These are phyloP conservation scores for Colletotrichum sp. DNA, from an alignment of 2,329 filamentous ascomycete genomes.

Conservation along the genomic window DNA sequence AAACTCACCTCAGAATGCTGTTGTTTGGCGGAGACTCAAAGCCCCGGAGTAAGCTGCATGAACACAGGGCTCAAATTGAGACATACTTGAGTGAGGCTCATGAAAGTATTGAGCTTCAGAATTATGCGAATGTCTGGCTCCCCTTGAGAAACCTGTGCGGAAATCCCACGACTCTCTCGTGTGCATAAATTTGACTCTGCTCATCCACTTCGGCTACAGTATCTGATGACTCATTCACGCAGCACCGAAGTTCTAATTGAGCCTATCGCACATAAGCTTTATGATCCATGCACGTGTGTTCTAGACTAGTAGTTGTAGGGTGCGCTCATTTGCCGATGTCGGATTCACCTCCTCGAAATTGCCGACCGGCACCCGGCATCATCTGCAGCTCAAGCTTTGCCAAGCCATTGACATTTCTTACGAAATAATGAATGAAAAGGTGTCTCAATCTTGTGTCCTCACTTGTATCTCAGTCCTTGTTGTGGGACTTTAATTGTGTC, in stretches of 20 bases:
- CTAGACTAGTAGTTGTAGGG: background rate
- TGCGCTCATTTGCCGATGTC: background rate
- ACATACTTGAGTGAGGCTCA: background rate
- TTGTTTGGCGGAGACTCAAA: background rate
- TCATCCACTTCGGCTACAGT: background rate
- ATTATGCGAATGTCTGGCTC: background rate
- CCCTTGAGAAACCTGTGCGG: background rate
- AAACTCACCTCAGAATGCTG: background rate
- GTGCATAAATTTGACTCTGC: background rate
- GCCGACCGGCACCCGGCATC: background rate
- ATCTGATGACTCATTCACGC: background rate
- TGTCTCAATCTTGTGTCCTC: background rate
- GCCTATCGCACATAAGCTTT: background rate
- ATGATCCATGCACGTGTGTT: background rate
- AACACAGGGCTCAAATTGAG: background rate
- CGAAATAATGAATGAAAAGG: no score
- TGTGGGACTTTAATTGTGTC: background rate
- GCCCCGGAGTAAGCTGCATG: background rate
- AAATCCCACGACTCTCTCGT: background rate
- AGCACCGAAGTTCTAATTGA: background rate
- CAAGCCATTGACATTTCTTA: background rate
- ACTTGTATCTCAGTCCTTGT: background rate
- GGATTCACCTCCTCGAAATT: background rate
- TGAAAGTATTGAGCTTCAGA: background rate
- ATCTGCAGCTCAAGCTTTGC: background rate